These are phyloP conservation scores for Xerocomellus chrysenteron DNA, from an alignment of 768 basidiomycete species.

Conservation along the genomic window DNA sequence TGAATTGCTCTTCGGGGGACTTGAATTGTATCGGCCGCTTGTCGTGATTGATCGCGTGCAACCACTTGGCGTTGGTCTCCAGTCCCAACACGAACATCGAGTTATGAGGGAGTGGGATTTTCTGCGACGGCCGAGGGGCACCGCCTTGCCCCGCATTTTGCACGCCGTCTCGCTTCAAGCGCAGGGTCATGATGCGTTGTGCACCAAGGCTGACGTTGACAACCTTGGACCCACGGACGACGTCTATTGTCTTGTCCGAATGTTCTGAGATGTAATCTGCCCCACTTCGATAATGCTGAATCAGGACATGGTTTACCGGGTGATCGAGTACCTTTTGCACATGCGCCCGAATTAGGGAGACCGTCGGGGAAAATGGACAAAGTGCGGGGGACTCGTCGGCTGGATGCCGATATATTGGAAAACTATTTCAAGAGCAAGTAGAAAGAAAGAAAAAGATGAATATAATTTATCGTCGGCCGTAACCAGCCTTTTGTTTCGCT, in stretches of 20 bases:
- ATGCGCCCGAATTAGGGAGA: constrained; percentile 59
- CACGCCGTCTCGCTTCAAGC: constrained; percentile 54
- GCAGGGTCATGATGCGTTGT: constrained; percentile 73
- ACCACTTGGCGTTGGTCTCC: constrained; percentile 69
- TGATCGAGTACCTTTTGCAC: constrained; percentile 60
- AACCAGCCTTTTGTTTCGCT: constrained; percentile 17
- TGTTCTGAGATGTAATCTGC: constrained; percentile 85
- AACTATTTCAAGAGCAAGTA: constrained; percentile 37
- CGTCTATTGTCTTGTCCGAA: constrained; percentile 84
- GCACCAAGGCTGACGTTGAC: constrained; percentile 83
- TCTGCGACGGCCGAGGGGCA: constrained; percentile 47
- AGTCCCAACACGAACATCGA: constrained; percentile 82
- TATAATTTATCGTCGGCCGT: constrained; percentile 1
- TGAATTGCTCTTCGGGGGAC: constrained; percentile 50
- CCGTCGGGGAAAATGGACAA: constrained; percentile 64
- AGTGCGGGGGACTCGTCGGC: constrained; percentile 75
- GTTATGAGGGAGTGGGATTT: constrained; percentile 74
- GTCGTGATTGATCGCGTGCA: constrained; percentile 76
- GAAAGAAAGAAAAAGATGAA: not conserved
- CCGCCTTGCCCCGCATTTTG: constrained; percentile 17
- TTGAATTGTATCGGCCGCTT: constrained; percentile 61
- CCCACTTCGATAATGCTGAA: constrained; percentile 77
- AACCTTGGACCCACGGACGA: constrained; percentile 69
- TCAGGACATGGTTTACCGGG: constrained; percentile 80
- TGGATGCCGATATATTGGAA: constrained; percentile 81